Evolutionary conservation across 2,329 filamentous ascomycete species (phyloP).

Genomic region (Pseudopyrenochaeta lycopersici): DNA sequence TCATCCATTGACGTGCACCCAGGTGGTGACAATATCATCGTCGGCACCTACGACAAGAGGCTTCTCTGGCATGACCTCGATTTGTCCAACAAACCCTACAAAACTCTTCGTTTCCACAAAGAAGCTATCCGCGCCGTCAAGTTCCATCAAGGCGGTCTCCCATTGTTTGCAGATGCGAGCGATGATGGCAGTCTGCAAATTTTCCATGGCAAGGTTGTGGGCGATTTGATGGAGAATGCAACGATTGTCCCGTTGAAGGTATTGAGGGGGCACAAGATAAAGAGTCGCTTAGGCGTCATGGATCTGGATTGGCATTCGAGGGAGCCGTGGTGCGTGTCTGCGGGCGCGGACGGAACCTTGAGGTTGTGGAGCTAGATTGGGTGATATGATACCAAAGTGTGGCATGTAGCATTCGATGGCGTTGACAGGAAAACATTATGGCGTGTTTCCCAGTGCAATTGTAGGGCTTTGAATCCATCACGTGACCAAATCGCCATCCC

Average conservation of each 20-base stretch:
- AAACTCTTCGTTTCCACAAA: constrained; percentile 93
- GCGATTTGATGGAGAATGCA: constrained; percentile 94
- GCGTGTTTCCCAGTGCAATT: not conserved
- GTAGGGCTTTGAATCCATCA: not conserved
- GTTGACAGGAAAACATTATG: not conserved
- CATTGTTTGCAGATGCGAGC: constrained; percentile 92
- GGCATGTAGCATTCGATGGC: constrained; percentile 7
- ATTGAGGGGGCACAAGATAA: constrained; percentile 86
- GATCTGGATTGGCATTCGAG: constrained; percentile 95
- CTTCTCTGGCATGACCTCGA: constrained; percentile 98
- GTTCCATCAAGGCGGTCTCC: constrained; percentile 80
- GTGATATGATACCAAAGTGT: constrained; percentile 9
- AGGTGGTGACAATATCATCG: constrained; percentile 90
- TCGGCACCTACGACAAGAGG: constrained; percentile 92
- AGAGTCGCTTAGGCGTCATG: constrained; percentile 86
- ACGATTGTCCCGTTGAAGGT: constrained; percentile 97
- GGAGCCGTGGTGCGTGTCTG: constrained; percentile 93
- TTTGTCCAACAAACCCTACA: constrained; percentile 88
- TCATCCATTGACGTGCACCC: constrained; percentile 93
- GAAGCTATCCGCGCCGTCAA: constrained; percentile 90
- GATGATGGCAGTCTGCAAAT: constrained; percentile 95
- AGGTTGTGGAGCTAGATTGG: constrained; percentile 75
- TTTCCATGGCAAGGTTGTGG: constrained; percentile 95
- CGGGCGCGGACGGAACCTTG: constrained; percentile 91
- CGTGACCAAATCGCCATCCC: too few species aligned